Conservation (phyloP, 2,329 filamentous ascomycete genomes). For the Xylariales sp. region DNA sequence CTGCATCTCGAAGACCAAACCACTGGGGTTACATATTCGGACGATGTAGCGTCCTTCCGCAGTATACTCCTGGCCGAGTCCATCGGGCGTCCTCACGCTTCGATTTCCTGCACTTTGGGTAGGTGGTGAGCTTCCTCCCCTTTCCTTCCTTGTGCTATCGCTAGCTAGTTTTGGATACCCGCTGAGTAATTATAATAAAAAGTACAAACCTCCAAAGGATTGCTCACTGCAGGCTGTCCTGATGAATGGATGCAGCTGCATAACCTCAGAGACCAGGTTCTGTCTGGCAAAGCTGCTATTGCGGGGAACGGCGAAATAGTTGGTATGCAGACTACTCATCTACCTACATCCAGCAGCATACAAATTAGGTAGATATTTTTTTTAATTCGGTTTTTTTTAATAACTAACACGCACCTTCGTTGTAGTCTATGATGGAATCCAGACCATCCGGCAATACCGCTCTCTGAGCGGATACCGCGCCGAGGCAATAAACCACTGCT, state of each 20-base stretch:
- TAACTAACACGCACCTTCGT: background rate
- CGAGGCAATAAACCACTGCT: conserved; percentile 8
- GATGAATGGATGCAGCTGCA: conserved; percentile 15
- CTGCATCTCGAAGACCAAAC: conserved; percentile 31
- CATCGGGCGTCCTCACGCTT: conserved; percentile 24
- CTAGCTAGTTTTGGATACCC: no score
- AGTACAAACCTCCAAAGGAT: conserved; percentile 18
- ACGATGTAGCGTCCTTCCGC: conserved; percentile 43
- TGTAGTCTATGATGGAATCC: conserved; percentile 17
- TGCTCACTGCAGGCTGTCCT: conserved; percentile 21
- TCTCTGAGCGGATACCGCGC: conserved; percentile 9
- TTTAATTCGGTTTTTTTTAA: no score
- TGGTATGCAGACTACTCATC: conserved; percentile 15
- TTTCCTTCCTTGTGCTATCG: no score
- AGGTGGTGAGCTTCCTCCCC: no score
- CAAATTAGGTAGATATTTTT: conserved; percentile 12
- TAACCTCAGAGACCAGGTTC: conserved; percentile 15
- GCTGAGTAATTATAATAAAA: conserved; percentile 4
- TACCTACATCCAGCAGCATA: conserved; percentile 7
- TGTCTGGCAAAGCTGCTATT: conserved; percentile 21
- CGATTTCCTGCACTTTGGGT: conserved; percentile 43
- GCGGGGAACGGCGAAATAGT: conserved; percentile 29
- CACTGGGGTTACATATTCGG: conserved; percentile 26
- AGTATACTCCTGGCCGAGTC: conserved; percentile 14
- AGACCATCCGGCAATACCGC: conserved; percentile 22